Base-by-base conservation (phyloP, 768 basidiomycete species). In the Psilocybe subaeruginosa region DNA sequence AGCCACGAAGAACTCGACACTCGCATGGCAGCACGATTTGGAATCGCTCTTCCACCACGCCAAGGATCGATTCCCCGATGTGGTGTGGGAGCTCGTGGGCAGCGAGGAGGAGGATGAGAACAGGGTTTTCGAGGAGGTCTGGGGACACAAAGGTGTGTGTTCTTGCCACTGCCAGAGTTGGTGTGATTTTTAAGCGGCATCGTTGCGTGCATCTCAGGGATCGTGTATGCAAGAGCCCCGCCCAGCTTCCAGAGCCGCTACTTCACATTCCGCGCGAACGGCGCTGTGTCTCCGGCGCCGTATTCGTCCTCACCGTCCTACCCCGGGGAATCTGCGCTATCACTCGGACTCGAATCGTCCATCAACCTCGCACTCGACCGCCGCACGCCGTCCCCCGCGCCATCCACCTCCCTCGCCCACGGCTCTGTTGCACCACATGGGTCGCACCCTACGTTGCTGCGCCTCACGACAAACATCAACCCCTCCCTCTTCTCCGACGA, bases 1-100 rank as follows among this genome's bases (percentile, higher is more conserved):
- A 69, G 88, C 90, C 7, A 85, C 86, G 29, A 78, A 80, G 63
- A 78, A 82, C 59, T 93, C 92, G 1, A 93, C 91, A 0, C 69
- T 77, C 4, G 75, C 78, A 16, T 98, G 96, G 96, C 90, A 93
- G 68, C 72, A 73, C n/a, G 89, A 98, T 77, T 83, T 98, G 3
- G 82, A 86, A 59, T 69, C 80, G 5, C 83, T 98, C 43, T 96
- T 94, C 74, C 82, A 83, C 64, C 81, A 88, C 56, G 90, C 95
- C n/a, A 91, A 91, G 74, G 92, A 96, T 63, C 83, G 93, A 59
- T 99, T 95, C 70, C 91, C 92, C n/a, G 97, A 99, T 77, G 95
- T 99, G 54, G 87, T 93, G n/a, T 99, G 97, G 96, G 87, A 89
- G 72, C 80, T 89, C 17, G 72, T 71, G 0, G 77, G 68, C 41